Base-by-base conservation (phyloP, 495 filamentous ascomycete genomes). In the Aspergillus conjunctus region DNA sequence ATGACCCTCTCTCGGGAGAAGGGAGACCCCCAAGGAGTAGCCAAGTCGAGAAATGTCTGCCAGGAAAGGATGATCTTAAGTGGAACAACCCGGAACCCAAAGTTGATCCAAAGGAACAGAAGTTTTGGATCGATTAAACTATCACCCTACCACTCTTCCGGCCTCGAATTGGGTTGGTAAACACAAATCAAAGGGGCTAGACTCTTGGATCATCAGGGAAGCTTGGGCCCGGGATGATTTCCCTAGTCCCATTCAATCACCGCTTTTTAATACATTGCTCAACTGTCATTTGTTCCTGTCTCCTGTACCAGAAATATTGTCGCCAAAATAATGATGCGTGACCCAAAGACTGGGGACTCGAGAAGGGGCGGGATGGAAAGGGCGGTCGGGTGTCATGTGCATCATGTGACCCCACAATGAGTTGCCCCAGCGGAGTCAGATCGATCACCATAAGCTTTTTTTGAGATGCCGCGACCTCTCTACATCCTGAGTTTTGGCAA, bases 361-460 rank as follows among this genome's bases (percentile, higher is more conserved):
- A 21, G 44, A 9, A 1, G 15, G 44, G 14, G 9, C 7, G 44
- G 17, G 44, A 46, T 17, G 20, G 18, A 48, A 48, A 48, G 44
- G 44, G 44, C 44, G 44, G 44, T n/a, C n/a, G n/a, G n/a, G n/a
- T 48, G 44, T 48, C 18, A 20, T 14, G 18, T 21, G 44, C 44
- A 48, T 48, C 44, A 48, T 48, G 44, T 48, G 44, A 48, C 44
- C 44, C 44, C 44, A 21, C 44, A 48, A 20, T 7, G 18, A 48
- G n/a, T 48, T 48, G 44, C 17, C 44, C 7, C 1, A 2, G 10
- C 18, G 17, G 17, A 48, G 44, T 11, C 44, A 48, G 44, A 48
- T 18, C 44, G 44, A 48, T 18, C 44, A n/a, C 44, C 44, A 48
- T 48, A 48, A 48, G 17, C 44, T 48, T 48, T 48, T 48, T 21